phyloP scores from a whole-genome alignment of 148 eudicot species.

The Fallopia convolvulus region DNA sequence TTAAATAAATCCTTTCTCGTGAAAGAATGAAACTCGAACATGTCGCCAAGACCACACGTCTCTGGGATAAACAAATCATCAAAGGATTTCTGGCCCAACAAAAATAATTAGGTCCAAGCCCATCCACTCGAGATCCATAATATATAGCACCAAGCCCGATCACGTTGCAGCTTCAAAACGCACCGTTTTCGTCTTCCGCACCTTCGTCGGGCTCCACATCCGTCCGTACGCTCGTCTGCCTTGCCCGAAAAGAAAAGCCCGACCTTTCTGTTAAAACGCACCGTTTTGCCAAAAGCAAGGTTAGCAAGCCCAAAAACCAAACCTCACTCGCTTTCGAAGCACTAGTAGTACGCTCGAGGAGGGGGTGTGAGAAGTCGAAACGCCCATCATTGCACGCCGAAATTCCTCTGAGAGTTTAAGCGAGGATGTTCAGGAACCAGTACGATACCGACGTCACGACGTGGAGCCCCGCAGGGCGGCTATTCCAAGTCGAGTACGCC shows the following conservation, averaged over 20 bases:
- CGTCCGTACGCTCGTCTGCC: slow-evolving; percentile 2
- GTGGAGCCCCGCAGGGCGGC: slow-evolving; percentile 87
- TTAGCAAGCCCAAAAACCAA: not conserved
- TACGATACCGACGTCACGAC: slow-evolving; percentile 99
- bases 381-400: not conserved
- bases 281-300: not conserved
- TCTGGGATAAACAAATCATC: no score
- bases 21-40: no score
- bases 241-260: slow-evolving; percentile 10
- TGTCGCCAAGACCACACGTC: no score
- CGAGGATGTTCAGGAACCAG: slow-evolving; percentile 81
- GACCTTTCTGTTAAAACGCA: not conserved
- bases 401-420: not conserved
- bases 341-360: not conserved
- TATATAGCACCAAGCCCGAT: not conserved
- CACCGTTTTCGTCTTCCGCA: not conserved
- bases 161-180: not conserved
- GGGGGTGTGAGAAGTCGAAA: not conserved
- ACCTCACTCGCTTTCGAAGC: not conserved
- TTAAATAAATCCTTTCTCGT: no score
- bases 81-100: not conserved
- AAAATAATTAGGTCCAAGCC: not conserved
- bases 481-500: slow-evolving; percentile 97
- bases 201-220: not conserved
- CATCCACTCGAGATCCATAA: not conserved